Conservation (phyloP, 441 rosid species). For the Geranium incanum region DNA sequence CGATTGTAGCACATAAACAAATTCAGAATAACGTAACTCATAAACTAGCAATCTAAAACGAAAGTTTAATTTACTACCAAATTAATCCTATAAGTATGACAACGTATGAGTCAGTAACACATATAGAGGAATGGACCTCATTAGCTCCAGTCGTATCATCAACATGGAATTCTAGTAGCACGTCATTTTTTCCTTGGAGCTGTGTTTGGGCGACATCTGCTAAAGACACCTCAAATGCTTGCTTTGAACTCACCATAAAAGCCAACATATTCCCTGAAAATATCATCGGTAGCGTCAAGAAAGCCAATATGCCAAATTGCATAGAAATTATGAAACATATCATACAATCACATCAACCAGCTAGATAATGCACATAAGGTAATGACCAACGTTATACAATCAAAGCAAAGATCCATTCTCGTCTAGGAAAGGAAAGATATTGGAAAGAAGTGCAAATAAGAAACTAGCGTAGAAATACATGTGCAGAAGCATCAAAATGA, state of each 20-base stretch:
- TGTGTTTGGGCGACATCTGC: constrained; percentile 92
- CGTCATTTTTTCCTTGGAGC: constrained; percentile 87
- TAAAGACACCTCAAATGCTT: constrained; percentile 84
- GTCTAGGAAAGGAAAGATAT: background rate
- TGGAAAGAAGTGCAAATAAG: background rate
- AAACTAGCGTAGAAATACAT: background rate
- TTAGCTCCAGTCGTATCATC: constrained; percentile 96
- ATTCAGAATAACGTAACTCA: background rate
- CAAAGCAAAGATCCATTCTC: background rate
- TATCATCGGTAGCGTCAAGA: constrained; percentile 13
- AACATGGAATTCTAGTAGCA: constrained; percentile 81
- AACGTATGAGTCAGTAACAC: background rate
- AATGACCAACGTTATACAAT: background rate
- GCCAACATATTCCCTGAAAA: constrained; percentile 71
- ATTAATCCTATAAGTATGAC: background rate
- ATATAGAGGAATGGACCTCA: constrained; percentile 40
- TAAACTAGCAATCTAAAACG: background rate
- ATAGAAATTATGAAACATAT: too few species aligned
- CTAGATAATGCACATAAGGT: background rate
- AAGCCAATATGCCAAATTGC: background rate
- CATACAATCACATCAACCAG: background rate
- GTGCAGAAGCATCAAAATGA: background rate
- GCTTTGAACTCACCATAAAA: constrained; percentile 74
- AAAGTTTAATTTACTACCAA: background rate
- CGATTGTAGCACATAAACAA: constrained; percentile 10